phyloP scores from a whole-genome alignment of 2,329 filamentous ascomycete genomes.

The Microcera coccophila region DNA sequence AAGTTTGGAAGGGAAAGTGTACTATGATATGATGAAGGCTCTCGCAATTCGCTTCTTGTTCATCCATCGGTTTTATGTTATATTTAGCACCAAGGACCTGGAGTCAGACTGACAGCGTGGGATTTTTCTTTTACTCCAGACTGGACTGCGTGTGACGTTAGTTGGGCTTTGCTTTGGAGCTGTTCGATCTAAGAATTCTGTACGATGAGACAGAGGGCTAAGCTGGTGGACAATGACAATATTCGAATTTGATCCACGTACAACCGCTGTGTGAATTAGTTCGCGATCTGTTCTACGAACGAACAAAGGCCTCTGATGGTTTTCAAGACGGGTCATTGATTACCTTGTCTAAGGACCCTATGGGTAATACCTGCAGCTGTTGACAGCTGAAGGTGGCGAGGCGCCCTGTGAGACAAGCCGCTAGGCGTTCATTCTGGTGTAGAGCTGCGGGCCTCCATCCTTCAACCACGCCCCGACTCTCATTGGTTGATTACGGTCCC shows the following conservation, averaged over 20 bases:
- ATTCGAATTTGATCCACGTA: too few species aligned
- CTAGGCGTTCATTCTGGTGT: constrained; percentile 5
- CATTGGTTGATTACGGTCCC: constrained; percentile 7
- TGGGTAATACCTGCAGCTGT: too few species aligned
- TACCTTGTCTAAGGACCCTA: too few species aligned
- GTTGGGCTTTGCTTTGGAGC: not conserved
- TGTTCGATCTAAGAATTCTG: not conserved
- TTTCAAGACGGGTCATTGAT: too few species aligned
- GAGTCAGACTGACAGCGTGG: not conserved
- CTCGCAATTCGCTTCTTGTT: not conserved
- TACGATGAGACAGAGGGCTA: not conserved
- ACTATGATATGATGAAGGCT: not conserved
- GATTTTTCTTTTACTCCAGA: too few species aligned
- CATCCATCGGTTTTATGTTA: not conserved
- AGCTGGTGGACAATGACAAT: too few species aligned
- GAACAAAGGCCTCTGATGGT: too few species aligned
- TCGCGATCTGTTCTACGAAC: too few species aligned
- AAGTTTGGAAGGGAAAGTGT: not conserved
- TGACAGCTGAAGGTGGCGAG: too few species aligned
- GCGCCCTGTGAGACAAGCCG: too few species aligned
- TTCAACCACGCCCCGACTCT: constrained; percentile 1
- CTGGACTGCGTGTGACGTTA: not conserved
- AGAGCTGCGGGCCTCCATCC: constrained; percentile 8
- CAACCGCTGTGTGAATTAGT: too few species aligned
- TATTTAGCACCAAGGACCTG: not conserved